phyloP scores from a whole-genome alignment of 2,329 filamentous ascomycete genomes.

The Zymoseptoria passerinii region DNA sequence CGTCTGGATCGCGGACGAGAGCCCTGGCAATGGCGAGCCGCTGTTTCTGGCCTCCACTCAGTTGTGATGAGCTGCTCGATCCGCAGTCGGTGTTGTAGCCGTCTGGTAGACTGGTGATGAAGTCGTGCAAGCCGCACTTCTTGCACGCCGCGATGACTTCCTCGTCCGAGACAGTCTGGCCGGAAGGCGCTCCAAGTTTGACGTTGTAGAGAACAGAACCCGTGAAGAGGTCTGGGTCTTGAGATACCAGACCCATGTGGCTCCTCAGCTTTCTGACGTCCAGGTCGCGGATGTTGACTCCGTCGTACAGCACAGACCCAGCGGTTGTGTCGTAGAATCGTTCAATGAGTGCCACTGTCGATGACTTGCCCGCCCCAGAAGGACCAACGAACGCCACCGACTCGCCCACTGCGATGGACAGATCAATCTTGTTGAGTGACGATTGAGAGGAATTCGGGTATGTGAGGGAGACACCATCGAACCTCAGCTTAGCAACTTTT shows the following conservation, averaged over 20 bases:
- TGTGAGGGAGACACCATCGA: conserved; percentile 33
- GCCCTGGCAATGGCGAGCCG: conserved; percentile 40
- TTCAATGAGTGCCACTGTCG: conserved; percentile 39
- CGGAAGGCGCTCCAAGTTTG: conserved; percentile 29
- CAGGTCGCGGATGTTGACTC: conserved; percentile 33
- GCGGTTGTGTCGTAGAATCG: conserved; percentile 37
- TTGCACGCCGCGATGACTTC: conserved; percentile 32
- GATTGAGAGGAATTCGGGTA: conserved; percentile 32
- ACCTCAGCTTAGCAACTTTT: conserved; percentile 17
- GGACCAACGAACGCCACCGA: conserved; percentile 44
- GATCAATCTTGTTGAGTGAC: conserved; percentile 41
- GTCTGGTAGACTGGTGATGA: conserved; percentile 40
- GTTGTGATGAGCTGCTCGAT: conserved; percentile 30
- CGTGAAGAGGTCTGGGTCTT: conserved; percentile 40
- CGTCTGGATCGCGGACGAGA: conserved; percentile 38
- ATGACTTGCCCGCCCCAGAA: conserved; percentile 40
- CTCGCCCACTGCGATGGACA: conserved; percentile 43
- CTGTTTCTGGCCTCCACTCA: conserved; percentile 41
- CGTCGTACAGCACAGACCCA: conserved; percentile 35
- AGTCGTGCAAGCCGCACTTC: conserved; percentile 39
- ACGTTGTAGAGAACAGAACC: conserved; percentile 40
- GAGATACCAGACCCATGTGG: conserved; percentile 36
- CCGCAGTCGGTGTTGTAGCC: conserved; percentile 41
- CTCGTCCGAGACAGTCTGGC: conserved; percentile 20
- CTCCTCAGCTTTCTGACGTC: conserved; percentile 32